Evolutionary conservation across 768 basidiomycete genomes (phyloP), one percentile per base, ranked within the genome.

Genomic region (Lactifluus rugatus): DNA sequence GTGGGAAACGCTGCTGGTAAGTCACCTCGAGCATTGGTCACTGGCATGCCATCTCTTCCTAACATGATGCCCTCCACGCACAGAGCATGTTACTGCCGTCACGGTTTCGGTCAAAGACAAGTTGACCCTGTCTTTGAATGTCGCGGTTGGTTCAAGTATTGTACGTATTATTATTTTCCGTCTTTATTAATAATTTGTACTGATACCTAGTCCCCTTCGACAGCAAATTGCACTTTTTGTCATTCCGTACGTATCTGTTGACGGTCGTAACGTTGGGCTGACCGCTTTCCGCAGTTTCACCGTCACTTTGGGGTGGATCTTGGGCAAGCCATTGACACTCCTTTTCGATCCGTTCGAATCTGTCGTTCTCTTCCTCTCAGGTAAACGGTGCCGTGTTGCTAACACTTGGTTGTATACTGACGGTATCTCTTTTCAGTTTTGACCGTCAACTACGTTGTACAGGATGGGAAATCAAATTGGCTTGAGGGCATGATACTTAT

Each of bases 291-390:
- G 51, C 64, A 89, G 79, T 53, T 84, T 89, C 64, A 85, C 89
- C 62, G 80, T 89, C 31, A 76, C 76, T 9, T 74, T 95, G 8
- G 90, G 77, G 4, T 96, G 92, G 93, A 80, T 81, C 23, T 73
- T 93, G 49, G 84, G 83, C 54, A 93, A 91, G 66, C 87, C 89
- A 10, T 68, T 89, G 53, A 84, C 83, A 16, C 74, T 94, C 54
- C 76, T 93, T 36, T 94, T 95, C 66, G 93, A 95, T 69, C 88
- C 91, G 2, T 93, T 87, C 68, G 89, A 94, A 73, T 86, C 87
- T 1, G 74, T 94, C 46, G 82, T 83, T 7, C 67, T 80, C 37
- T 79, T 79, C 68, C 69, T 78, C 16, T 66, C 75, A 39, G 76
- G 75, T 78, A 61, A 53, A 70, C n/a, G 62, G 31, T 16, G 17